These are phyloP conservation scores for Cynara cardunculus DNA, from an alignment of 129 eudicot genomes.

Conservation along the genomic window DNA sequence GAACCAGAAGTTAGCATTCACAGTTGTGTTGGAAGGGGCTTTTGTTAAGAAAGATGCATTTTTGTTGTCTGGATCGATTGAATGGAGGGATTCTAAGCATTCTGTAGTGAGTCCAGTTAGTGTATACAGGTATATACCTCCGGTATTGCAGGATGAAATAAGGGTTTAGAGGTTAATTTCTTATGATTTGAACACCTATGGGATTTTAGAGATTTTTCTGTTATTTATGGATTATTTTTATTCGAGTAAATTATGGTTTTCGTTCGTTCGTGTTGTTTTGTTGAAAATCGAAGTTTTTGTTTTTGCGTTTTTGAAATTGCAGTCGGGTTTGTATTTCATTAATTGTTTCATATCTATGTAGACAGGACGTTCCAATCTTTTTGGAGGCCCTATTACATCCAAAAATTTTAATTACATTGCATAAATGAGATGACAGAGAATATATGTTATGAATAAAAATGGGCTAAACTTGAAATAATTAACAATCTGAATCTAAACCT, in stretches of 20 bases:
- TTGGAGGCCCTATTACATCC: too few relatives aligned
- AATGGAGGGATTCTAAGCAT: slow-evolving; percentile 57
- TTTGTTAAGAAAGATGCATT: slow-evolving; percentile 19
- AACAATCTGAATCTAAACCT: too few relatives aligned
- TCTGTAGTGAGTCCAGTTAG: slow-evolving; percentile 66
- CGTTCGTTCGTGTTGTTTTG: not conserved
- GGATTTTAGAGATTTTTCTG: not conserved
- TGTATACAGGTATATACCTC: slow-evolving; percentile 46
- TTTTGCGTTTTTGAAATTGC: not conserved
- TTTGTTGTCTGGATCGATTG: slow-evolving; percentile 38
- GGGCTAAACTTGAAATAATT: too few relatives aligned
- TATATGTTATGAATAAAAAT: too few relatives aligned
- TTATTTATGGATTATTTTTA: not conserved
- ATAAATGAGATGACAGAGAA: too few relatives aligned
- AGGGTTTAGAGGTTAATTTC: not conserved
- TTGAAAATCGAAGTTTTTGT: not conserved
- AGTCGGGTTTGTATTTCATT: not conserved
- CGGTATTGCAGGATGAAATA: not conserved
- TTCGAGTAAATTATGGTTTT: not conserved
- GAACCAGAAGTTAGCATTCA: slow-evolving; percentile 41
- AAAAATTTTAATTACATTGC: too few relatives aligned
- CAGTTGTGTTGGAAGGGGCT: slow-evolving; percentile 44
- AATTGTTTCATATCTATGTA: not conserved
- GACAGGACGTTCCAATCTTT: too few relatives aligned
- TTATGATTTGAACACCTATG: not conserved